Base-by-base conservation (phyloP, 768 basidiomycete genomes). In the Amanita thiersii region DNA sequence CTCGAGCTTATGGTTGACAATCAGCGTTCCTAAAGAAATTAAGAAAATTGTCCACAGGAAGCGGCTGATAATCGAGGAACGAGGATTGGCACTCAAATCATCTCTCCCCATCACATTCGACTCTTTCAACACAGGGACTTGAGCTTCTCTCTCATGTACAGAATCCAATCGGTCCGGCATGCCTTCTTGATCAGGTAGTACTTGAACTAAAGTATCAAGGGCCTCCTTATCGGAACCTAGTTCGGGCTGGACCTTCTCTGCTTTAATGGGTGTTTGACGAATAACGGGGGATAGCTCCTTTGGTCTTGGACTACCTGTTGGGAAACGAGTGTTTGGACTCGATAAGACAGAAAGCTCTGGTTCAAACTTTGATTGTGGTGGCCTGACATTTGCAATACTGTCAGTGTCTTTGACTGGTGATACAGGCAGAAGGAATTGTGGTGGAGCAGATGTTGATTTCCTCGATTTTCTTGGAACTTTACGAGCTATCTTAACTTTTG, bases 371-470 rank as follows among this genome's bases (percentile, higher is more conserved):
- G 72, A 70, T 48, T 73, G 75, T 5, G 72, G 77, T 2, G 78
- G 77, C 50, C 19, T 59, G 56, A 25, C 56, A 56, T 21, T 34
- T 30, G 40, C 46, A 5, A 30, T 50, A n/a, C 52, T 46, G 7
- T 50, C 34, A 10, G 56, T 50, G 3, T 56, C 45, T 51, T 55
- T 61, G 19, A 55, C 38, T 21, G 70, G 66, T 14, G 73, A 66
- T 18, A 68, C 66, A 9, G 69, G 63, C 1, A 70, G 65, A 5
- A 62, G 62, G 34, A 68, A 47, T 50, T 79, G 73, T 4, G 81
- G 80, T 18, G 82, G 83, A 9, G 79, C 82, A 10, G 86, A 86
- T 47, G 75, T 69, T 2, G 84, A 83, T 56, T 82, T 81, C 36
- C 82, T 78, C 20, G 75, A 68, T 53, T 73, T 81, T 31, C 67